Base-by-base conservation (phyloP, 495 filamentous ascomycete species). In the Evernia prunastri region DNA sequence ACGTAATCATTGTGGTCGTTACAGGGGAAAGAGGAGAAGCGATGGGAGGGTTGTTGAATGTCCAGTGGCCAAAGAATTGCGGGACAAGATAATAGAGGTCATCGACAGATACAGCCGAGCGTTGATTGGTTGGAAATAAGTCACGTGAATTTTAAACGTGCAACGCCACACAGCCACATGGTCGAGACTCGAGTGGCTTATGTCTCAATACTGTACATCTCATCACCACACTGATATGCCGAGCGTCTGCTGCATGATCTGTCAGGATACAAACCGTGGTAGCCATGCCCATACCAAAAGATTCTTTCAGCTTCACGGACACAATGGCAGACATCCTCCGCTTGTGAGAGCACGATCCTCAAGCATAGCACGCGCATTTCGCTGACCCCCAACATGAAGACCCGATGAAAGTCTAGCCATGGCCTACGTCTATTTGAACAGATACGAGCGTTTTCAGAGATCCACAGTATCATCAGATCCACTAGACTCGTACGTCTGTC, bases 401-500 rank as follows among this genome's bases (percentile, higher is more conserved):
- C 76, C 76, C 10, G 68, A 75, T 36, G 76, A 79, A 69, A 71
- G 75, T 12, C 62, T 79, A 23, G 70, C 76, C 29, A 79, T 76
- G 77, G 67, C 75, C 40, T 79, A 75, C 59, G 69, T 77, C 60
- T 79, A 79, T 64, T 66, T 76, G n/a, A 71, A 79, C 65, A 74
- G 72, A 68, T 79, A 78, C 67, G 65, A 63, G 39, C 68, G 68
- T 35, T 70, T 69, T 27, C 59, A 70, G 23, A 59, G 35, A 36
- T 56, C 64, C 36, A 63, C 67, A 13, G 7, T 12, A 25, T 49
- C 60, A n/a, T 29, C 39, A 18, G 60, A 65, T 57, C 59, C 56
- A 39, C 60, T 70, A 36, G 69, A 69, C 56, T 29, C 60, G 63
- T 70, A 70, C 57, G 69, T 70, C 67, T n/a, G 67, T 70, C 63